Percentiles rank a stretch among this genome's conserved stretches.
Evolutionary conservation across 116 monocot species (phyloP).

Genomic region (Zostera marina): DNA sequence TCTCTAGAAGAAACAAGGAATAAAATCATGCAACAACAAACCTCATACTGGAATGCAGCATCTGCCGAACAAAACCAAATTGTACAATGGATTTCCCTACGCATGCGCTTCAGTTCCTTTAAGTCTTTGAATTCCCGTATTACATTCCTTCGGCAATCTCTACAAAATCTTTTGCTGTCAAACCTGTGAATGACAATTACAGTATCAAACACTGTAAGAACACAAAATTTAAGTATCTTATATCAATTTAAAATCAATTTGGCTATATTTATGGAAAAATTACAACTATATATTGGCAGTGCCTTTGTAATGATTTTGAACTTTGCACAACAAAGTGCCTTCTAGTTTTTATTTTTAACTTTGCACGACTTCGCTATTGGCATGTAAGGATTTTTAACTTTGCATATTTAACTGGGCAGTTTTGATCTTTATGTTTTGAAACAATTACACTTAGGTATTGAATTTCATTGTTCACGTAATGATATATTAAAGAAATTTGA

Average conservation of each 20-base stretch:
- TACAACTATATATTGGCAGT: neutral
- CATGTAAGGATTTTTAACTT: too few species aligned
- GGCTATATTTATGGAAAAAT: neutral
- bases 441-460: neutral
- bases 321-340: neutral
- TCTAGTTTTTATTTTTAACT: neutral
- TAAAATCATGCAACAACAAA: slow-evolving; percentile 5
- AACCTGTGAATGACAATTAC: slow-evolving; percentile 55
- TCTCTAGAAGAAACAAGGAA: too few species aligned
- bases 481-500: too few species aligned
- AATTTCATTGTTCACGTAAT: neutral
- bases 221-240: neutral
- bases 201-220: slow-evolving; percentile 4
- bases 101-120: slow-evolving; percentile 92
- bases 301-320: too few species aligned
- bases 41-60: slow-evolving; percentile 88
- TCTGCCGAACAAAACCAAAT: slow-evolving; percentile 91
- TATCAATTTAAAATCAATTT: neutral
- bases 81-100: slow-evolving; percentile 66
- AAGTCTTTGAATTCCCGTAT: slow-evolving; percentile 96
- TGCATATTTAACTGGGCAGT: too few species aligned
- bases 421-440: neutral
- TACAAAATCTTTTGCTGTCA: slow-evolving; percentile 99
- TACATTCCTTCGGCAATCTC: slow-evolving; percentile 97
- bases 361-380: too few species aligned